These are phyloP conservation scores for Kwoniella europaea DNA, from an alignment of 768 basidiomycete genomes.

Conservation along the genomic window DNA sequence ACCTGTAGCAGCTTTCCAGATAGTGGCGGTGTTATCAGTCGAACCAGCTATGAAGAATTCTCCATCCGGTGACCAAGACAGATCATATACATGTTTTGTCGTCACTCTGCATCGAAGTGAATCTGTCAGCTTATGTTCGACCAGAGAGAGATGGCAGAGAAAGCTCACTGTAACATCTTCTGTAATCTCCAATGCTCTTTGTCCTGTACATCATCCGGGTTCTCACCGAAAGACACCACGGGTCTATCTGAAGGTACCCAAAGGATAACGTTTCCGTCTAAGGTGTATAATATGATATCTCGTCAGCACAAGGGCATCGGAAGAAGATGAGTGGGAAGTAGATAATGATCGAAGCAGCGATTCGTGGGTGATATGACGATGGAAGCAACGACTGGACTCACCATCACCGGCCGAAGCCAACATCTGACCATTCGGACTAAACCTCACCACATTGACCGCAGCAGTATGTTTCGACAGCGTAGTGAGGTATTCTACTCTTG, in stretches of 20 bases:
- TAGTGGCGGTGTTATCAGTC: constrained; percentile 85
- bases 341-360: too few relatives aligned
- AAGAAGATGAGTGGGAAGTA: too few relatives aligned
- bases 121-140: neutral
- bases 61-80: constrained; percentile 95
- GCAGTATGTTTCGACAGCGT: constrained; percentile 91
- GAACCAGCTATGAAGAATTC: constrained; percentile 94
- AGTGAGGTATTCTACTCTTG: constrained; percentile 94
- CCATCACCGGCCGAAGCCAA: constrained; percentile 98
- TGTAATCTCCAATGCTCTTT: constrained; percentile 92
- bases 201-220: constrained; percentile 79
- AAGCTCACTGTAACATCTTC: constrained; percentile 74
- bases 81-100: constrained; percentile 94
- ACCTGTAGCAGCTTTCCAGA: constrained; percentile 55
- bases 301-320: neutral
- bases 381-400: constrained; percentile 58
- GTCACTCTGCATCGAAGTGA: constrained; percentile 69
- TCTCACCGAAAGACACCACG: constrained; percentile 76
- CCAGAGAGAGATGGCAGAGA: neutral
- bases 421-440: constrained; percentile 92
- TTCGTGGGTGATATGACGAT: too few relatives aligned
- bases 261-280: constrained; percentile 96
- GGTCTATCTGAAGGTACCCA: constrained; percentile 85
- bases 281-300: constrained; percentile 14
- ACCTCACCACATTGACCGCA: constrained; percentile 93